A percentile compares a stretch with the other conserved stretches of the same genome.
Evolutionary conservation across 1,284 basidiomycete species (phyloP).

Genomic region (Paramarasmius palmivorus): DNA sequence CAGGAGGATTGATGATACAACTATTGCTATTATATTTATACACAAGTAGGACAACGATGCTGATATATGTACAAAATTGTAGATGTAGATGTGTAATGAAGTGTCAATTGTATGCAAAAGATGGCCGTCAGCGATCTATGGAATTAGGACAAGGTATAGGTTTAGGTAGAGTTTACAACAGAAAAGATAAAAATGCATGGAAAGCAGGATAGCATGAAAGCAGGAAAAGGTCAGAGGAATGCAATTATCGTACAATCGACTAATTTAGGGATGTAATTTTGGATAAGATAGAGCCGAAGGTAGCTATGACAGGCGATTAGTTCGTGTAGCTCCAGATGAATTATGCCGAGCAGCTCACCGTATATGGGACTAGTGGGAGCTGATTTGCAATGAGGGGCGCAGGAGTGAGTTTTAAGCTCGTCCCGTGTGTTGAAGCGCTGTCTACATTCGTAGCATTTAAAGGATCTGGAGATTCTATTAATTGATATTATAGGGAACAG

Average conservation of each 20-base stretch:
- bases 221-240: neutral
- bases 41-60: neutral
- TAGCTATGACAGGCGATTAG: conserved; percentile 3
- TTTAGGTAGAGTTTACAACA: neutral
- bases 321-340: neutral
- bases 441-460: conserved; percentile 7
- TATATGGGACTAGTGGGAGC: conserved; percentile 13
- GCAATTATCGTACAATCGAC: no score
- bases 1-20: neutral
- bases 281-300: conserved; percentile 9
- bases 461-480: neutral
- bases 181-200: neutral
- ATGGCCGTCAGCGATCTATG: neutral
- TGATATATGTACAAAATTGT: neutral
- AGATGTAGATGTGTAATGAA: neutral
- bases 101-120: neutral
- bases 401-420: conserved; percentile 7
- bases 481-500: neutral
- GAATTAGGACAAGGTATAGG: neutral
- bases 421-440: conserved; percentile 5
- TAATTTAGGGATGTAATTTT: conserved; percentile 11
- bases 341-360: neutral
- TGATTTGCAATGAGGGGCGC: conserved; percentile 7
- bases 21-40: neutral
- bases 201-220: neutral